Evolutionary conservation across 768 basidiomycete species (phyloP).

Genomic region (Tubosaeta brunneosetosa): DNA sequence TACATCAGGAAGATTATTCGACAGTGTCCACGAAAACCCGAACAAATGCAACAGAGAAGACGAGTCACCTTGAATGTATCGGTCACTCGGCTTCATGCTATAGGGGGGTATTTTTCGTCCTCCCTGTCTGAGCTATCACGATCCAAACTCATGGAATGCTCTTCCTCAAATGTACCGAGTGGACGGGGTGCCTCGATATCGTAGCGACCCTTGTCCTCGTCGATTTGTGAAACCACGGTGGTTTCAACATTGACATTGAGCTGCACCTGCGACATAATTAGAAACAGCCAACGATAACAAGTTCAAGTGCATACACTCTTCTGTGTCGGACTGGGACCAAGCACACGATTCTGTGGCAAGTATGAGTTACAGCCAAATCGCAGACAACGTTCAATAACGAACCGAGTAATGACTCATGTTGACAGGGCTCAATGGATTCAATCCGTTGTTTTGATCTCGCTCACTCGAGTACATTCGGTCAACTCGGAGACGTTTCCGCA

Average conservation of each 20-base stretch:
- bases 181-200: conserved; percentile 18
- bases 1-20: conserved; percentile 2
- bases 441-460: conserved; percentile 15
- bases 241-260: conserved; percentile 33
- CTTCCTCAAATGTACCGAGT: conserved; percentile 9
- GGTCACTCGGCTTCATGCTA: conserved; percentile 8
- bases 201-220: conserved; percentile 20
- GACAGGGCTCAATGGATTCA: conserved; percentile 13
- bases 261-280: conserved; percentile 4
- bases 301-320: conserved; percentile 17
- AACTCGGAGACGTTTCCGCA: conserved; percentile 27
- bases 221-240: conserved; percentile 29
- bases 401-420: conserved; percentile 24
- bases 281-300: background rate
- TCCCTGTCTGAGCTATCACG: conserved; percentile 15
- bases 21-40: background rate
- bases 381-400: background rate
- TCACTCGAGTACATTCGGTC: conserved; percentile 27
- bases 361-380: background rate
- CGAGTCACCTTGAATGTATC: conserved; percentile 3
- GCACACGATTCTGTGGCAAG: conserved; percentile 20
- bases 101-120: conserved; percentile 12
- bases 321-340: conserved; percentile 13
- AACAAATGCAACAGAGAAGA: background rate
- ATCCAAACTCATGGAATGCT: conserved; percentile 11